Conservation (phyloP, 2,329 filamentous ascomycete species). For the Pseudogymnoascus pannorum region DNA sequence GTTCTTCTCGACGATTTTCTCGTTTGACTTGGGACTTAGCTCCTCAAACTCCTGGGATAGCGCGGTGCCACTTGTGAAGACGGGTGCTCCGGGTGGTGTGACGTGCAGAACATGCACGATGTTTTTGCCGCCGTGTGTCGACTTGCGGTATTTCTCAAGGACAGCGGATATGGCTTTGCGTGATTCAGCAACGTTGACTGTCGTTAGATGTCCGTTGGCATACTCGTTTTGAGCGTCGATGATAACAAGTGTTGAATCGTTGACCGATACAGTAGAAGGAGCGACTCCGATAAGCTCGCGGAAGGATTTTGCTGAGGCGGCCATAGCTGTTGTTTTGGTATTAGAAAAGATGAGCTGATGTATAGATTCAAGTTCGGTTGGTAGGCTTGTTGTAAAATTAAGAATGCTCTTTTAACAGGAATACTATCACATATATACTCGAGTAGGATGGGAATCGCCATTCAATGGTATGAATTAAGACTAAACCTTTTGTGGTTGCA, state of each 20-base stretch:
- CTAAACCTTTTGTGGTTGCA: not conserved
- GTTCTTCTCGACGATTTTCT: conserved; percentile 52
- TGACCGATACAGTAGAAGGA: conserved; percentile 47
- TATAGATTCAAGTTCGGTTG: not conserved
- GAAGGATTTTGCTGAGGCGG: conserved; percentile 19
- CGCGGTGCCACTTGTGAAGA: conserved; percentile 56
- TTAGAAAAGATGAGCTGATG: not conserved
- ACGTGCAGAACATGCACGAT: conserved; percentile 55
- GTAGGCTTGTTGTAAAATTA: not conserved
- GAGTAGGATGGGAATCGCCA: not conserved
- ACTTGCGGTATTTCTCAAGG: conserved; percentile 52
- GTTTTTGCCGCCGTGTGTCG: conserved; percentile 19
- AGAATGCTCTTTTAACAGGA: not conserved
- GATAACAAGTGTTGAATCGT: conserved; percentile 56
- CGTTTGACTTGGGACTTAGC: conserved; percentile 42
- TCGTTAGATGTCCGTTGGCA: conserved; percentile 46
- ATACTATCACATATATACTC: not conserved
- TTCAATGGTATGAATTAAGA: not conserved
- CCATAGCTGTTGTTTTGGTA: not conserved
- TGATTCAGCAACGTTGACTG: conserved; percentile 44
- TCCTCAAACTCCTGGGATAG: conserved; percentile 56
- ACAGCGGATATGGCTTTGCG: conserved; percentile 50
- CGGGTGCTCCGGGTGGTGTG: conserved; percentile 51
- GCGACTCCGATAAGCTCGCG: conserved; percentile 40
- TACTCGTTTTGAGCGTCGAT: conserved; percentile 64